Conservation (phyloP, 2,329 filamentous ascomycete species). For the Orbilia ellipsospora region DNA sequence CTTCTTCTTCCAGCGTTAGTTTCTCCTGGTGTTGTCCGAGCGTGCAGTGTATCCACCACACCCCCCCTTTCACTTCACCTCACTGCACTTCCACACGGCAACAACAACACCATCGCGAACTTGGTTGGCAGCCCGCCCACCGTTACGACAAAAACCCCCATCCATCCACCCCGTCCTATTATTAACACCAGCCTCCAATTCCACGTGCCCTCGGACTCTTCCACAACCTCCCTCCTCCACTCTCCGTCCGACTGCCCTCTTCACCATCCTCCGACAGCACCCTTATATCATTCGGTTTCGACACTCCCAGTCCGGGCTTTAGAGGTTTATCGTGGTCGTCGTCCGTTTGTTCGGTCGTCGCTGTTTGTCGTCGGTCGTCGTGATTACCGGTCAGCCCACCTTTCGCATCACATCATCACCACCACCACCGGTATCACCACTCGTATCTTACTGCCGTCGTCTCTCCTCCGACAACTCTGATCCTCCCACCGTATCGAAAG, state of each 20-base stretch:
- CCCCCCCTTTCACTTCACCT: too few species aligned
- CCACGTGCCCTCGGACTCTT: constrained; percentile 10
- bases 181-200: constrained; percentile 3
- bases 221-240: constrained; percentile 2
- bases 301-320: too few species aligned
- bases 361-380: constrained; percentile 3
- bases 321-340: not conserved
- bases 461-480: not conserved
- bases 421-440: not conserved
- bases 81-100: too few species aligned
- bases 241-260: constrained; percentile 7
- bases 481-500: not conserved
- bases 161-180: constrained; percentile 2
- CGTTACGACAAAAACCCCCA: not conserved
- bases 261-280: not conserved
- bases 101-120: too few species aligned
- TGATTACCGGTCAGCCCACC: not conserved
- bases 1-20: not conserved
- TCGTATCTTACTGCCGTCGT: not conserved
- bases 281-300: not conserved
- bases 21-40: too few species aligned
- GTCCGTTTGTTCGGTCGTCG: not conserved
- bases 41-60: too few species aligned
- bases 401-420: not conserved
- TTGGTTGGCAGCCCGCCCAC: too few species aligned